These are phyloP conservation scores for Metahyphopichia silvanorum DNA, from an alignment of 805 yeast species.

Conservation along the genomic window DNA sequence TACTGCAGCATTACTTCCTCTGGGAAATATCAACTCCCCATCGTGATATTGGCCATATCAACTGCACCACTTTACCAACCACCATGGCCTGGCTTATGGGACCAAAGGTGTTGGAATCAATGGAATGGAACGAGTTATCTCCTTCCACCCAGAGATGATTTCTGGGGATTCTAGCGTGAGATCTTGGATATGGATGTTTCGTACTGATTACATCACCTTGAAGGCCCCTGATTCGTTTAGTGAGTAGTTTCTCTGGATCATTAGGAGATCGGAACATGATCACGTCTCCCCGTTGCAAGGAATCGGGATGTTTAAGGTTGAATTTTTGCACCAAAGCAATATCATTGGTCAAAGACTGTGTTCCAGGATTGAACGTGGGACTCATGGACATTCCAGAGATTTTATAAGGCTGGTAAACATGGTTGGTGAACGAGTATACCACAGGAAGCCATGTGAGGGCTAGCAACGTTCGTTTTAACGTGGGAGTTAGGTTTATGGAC, in stretches of 20 bases:
- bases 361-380: constrained; percentile 79
- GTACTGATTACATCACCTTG: constrained; percentile 70
- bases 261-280: constrained; percentile 74
- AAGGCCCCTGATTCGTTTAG: constrained; percentile 75
- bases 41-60: constrained; percentile 63
- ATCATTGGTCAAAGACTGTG: constrained; percentile 43
- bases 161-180: constrained; percentile 60
- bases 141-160: constrained; percentile 95
- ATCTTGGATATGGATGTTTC: constrained; percentile 64
- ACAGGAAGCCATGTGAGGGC: constrained; percentile 76
- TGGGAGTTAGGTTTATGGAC: no score
- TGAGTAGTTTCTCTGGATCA: constrained; percentile 72
- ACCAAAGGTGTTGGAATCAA: constrained; percentile 86
- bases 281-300: constrained; percentile 63
- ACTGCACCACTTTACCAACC: constrained; percentile 65
- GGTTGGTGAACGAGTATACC: constrained; percentile 60
- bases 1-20: constrained; percentile 25
- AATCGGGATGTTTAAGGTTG: constrained; percentile 45
- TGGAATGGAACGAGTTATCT: constrained; percentile 71
- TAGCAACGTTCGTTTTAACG: no score
- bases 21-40: constrained; percentile 23
- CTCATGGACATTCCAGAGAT: constrained; percentile 84
- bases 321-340: constrained; percentile 70
- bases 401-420: constrained; percentile 68
- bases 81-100: constrained; percentile 82